Percentiles rank a stretch among this genome's conserved stretches.
These are phyloP conservation scores for Naganishia antarctica DNA, from an alignment of 768 basidiomycete species.

Conservation along the genomic window DNA sequence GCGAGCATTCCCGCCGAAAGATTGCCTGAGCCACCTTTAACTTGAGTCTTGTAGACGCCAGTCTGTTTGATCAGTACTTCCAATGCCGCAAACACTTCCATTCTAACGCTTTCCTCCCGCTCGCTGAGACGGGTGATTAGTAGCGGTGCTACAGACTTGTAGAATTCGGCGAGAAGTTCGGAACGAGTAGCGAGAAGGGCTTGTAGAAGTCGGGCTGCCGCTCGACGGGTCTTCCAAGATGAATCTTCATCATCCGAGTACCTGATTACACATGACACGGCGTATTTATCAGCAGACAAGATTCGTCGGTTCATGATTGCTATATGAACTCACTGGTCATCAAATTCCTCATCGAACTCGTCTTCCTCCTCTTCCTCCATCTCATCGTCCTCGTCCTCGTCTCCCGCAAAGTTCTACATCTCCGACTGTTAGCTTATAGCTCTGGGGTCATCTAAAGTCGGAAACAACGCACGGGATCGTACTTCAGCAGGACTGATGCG, in stretches of 20 bases:
- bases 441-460: not conserved
- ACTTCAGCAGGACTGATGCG: conserved; percentile 75
- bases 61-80: conserved; percentile 77
- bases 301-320: no score
- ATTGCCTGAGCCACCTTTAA: not conserved
- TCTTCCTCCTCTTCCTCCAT: conserved; percentile 57
- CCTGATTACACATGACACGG: conserved; percentile 50
- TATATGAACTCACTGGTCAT: conserved; percentile 61
- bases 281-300: no score
- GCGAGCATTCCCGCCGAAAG: conserved; percentile 58
- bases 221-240: conserved; percentile 93
- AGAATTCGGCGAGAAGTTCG: conserved; percentile 72
- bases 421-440: no score
- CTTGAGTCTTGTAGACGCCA: conserved; percentile 55
- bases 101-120: conserved; percentile 86
- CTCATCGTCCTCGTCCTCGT: conserved; percentile 54
- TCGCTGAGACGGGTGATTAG: conserved; percentile 88
- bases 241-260: conserved; percentile 98
- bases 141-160: conserved; percentile 77
- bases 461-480: conserved; percentile 70
- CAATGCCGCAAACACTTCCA: conserved; percentile 89
- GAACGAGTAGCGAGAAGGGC: conserved; percentile 84
- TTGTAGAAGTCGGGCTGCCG: conserved; percentile 81
- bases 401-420: conserved; percentile 73
- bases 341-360: conserved; percentile 64